Base-by-base conservation (phyloP, 495 filamentous ascomycete species). In the Talaromyces stipitatus region DNA sequence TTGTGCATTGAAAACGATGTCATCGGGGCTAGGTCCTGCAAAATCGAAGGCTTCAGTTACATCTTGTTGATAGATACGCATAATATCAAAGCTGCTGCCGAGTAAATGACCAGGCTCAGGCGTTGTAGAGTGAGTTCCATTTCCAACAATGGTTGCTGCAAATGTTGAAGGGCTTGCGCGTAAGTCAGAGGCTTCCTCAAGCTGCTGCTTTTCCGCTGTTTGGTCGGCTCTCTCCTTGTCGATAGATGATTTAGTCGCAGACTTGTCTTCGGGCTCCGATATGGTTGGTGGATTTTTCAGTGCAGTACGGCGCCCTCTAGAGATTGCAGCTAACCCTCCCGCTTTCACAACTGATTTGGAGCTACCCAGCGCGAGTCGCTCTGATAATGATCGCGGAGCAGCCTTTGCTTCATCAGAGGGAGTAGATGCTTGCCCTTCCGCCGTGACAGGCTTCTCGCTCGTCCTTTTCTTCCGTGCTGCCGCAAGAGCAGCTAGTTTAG, bases 1-100 rank as follows among this genome's bases (percentile, higher is more conserved):
- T 72, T 97, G 94, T 59, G 94, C 94, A 68, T 85, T 83, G 38
- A 86, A 73, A 57, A 97, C 87, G 59, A 92, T 75, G 72, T 97
- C 95, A 72, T 98, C 94, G 62, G 94, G 94, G 69, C 92, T 97
- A 55, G 94, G 94, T 60, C 81, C 88, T 82, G 86, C 76, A 76
- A 97, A 98, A 54, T 85, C 83, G 72, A 76, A 78, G 36, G 69
- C 66, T 72, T 82, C 71, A 78, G 76, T 66, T 70, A 74, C 65
- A 52, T 74, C 48, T 55, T 70, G 65, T 62, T 68, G 69, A 67
- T 73, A 66, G 61, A 76, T 69, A 79, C 80, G 61, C 74, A 84
- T 66, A 77, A 73, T 52, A 72, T 77, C 73, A 73, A 81, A 57
- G 62, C 60, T 61, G 51, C 62, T 65, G 60, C 71, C 59, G 58